These are phyloP conservation scores for Mycena metata DNA, from an alignment of 768 basidiomycete species.

Conservation along the genomic window DNA sequence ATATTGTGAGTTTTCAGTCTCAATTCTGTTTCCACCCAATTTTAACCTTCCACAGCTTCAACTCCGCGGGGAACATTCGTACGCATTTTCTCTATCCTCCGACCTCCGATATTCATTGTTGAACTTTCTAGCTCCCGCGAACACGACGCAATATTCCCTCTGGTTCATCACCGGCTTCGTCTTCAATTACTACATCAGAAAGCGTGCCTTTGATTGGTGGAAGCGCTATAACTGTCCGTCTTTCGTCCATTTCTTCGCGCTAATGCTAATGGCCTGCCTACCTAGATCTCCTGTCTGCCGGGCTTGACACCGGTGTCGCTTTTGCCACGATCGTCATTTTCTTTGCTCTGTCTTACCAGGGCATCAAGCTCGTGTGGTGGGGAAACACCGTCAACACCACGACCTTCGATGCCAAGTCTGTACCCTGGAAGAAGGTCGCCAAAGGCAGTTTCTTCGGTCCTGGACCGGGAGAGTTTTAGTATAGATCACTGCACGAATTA, in stretches of 20 bases:
- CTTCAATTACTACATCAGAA: constrained; percentile 27
- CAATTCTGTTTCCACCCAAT: not conserved
- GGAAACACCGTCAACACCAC: constrained; percentile 18
- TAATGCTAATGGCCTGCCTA: not conserved
- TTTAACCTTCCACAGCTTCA: constrained; percentile 5
- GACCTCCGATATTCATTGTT: not conserved
- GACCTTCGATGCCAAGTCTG: constrained; percentile 14
- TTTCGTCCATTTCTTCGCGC: not conserved
- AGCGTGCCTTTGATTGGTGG: constrained; percentile 23
- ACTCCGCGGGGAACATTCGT: constrained; percentile 26
- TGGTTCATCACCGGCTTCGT: constrained; percentile 22
- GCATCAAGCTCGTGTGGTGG: constrained; percentile 25
- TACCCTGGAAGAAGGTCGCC: constrained; percentile 16
- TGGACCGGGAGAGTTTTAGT: constrained; percentile 24
- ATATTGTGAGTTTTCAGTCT: constrained; percentile 14
- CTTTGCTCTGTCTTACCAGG: constrained; percentile 21
- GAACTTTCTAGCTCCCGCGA: constrained; percentile 11
- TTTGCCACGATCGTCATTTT: constrained; percentile 27
- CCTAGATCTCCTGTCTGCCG: constrained; percentile 18
- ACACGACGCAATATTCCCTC: constrained; percentile 24
- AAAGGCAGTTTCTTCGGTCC: constrained; percentile 19
- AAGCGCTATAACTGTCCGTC: constrained; percentile 25
- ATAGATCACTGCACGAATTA: too few relatives aligned
- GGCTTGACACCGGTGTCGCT: constrained; percentile 17
- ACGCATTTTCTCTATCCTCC: not conserved